Evolutionary conservation across 345 rosid genomes (phyloP).

Genomic region (Pugionium dolabratum): DNA sequence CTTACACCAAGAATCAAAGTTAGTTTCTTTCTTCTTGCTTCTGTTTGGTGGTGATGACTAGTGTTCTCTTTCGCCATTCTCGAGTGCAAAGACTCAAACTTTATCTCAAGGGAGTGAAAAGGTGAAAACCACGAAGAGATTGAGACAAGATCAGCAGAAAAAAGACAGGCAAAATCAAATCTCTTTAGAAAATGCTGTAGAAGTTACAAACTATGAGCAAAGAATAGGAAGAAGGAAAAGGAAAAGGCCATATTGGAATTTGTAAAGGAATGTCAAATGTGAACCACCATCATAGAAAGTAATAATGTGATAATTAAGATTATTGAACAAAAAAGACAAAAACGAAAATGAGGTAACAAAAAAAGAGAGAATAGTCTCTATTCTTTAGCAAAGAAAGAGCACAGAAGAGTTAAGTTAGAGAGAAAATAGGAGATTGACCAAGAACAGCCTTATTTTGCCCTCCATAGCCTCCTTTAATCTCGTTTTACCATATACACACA

Average conservation of each 20-base stretch:
- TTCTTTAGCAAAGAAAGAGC: conserved; percentile 35
- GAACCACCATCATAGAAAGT: conserved; percentile 19
- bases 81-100: conserved; percentile 22
- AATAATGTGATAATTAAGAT: conserved; percentile 49
- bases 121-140: neutral
- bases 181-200: conserved; percentile 39
- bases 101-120: neutral
- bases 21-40: conserved; percentile 68
- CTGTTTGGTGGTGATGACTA: conserved; percentile 47
- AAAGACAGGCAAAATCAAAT: conserved; percentile 20
- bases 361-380: conserved; percentile 9
- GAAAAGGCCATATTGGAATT: conserved; percentile 15
- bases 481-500: conserved; percentile 34
- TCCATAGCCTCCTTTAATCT: conserved; percentile 37
- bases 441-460: conserved; percentile 52
- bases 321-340: conserved; percentile 3
- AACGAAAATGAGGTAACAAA: conserved; percentile 10
- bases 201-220: conserved; percentile 20
- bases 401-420: conserved; percentile 38
- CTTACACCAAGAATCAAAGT: conserved; percentile 76
- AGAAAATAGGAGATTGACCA: conserved; percentile 50
- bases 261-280: conserved; percentile 34
- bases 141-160: conserved; percentile 21
- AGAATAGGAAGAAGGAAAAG: neutral
- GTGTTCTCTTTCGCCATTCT: conserved; percentile 44